These are phyloP conservation scores for Eurotiales sp. DNA, from an alignment of 2,329 filamentous ascomycete species.

Conservation along the genomic window DNA sequence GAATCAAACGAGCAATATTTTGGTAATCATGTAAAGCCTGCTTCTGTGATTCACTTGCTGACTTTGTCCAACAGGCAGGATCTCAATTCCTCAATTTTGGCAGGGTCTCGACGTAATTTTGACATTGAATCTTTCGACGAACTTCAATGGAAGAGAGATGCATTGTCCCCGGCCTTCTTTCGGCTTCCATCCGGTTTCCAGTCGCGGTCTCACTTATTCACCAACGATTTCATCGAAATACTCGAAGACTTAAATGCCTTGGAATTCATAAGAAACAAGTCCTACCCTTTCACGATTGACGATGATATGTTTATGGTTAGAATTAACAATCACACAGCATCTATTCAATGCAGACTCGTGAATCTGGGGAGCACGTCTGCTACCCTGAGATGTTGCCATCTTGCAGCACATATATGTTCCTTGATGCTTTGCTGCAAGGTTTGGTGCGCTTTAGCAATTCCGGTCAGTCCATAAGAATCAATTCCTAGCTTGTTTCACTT, in stretches of 20 bases:
- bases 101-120: slow-evolving; percentile 38
- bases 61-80: slow-evolving; percentile 36
- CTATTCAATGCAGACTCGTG: slow-evolving; percentile 40
- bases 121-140: slow-evolving; percentile 42
- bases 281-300: slow-evolving; percentile 12
- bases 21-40: slow-evolving; percentile 32
- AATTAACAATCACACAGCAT: slow-evolving; percentile 42
- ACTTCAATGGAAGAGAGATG: slow-evolving; percentile 38
- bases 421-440: slow-evolving; percentile 39
- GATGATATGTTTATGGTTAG: slow-evolving; percentile 26
- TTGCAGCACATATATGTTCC: slow-evolving; percentile 43
- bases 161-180: slow-evolving; percentile 27
- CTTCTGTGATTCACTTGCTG: slow-evolving; percentile 4
- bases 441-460: slow-evolving; percentile 38
- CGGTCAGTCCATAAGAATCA: slow-evolving; percentile 28
- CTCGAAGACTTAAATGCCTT: slow-evolving; percentile 40
- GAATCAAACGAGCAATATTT: slow-evolving; percentile 46
- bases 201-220: slow-evolving; percentile 21
- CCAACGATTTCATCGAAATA: slow-evolving; percentile 31
- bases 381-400: slow-evolving; percentile 32
- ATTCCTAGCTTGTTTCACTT: too few relatives aligned
- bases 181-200: slow-evolving; percentile 35
- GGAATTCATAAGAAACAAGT: slow-evolving; percentile 35
- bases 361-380: slow-evolving; percentile 20
- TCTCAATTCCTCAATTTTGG: slow-evolving; percentile 38